Base-by-base conservation (phyloP, 768 basidiomycete species). In the Leccinum truebloodii region DNA sequence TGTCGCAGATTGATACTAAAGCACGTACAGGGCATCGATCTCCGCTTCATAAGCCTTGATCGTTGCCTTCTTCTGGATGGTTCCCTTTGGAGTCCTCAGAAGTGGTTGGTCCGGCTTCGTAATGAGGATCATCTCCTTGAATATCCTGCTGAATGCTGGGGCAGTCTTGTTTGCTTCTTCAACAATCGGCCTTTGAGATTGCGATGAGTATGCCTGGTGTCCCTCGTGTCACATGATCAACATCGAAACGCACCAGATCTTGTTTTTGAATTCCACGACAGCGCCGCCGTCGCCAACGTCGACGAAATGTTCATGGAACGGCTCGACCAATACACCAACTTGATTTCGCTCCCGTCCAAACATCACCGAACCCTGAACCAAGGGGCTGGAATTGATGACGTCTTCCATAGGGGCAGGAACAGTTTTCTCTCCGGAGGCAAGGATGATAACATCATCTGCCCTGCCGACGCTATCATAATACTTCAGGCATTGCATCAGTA, bases 61-160 rank as follows among this genome's bases (percentile, higher is more conserved):
- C 0, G 60, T 59, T 0, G 49, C 59, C 34, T 71, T 62, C 28
- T 63, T 59, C 37, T 63, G 65, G 14, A 67, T 59, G 3, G 65
- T 70, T 24, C 68, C 72, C 46, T 73, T 73, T 0, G 68, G 74
- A 2, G 80, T 72, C 44, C 77, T 72, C 16, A 71, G 67, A 6
- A 83, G 63, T 0, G 81, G 82, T 60, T 79, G 79, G 0, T 65
- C 70, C 30, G 76, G 63, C 0, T 67, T 63, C 1, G 80, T 68
- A n/a, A 82, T 62, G 10, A 82, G 35, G 50, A 83, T 81, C 81
- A 83, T 81, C 63, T 83, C 78, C 65, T 79, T 80, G 73, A 78
- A 80, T 22, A 80, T 72, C n/a, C 75, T 69, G 57, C 77, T 78
- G 59, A 76, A 78, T 1, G 74, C 68, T 0, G 79, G 79, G 0